These are phyloP conservation scores for Gliomastix tumulicola DNA, from an alignment of 2,329 filamentous ascomycete species.

Conservation along the genomic window DNA sequence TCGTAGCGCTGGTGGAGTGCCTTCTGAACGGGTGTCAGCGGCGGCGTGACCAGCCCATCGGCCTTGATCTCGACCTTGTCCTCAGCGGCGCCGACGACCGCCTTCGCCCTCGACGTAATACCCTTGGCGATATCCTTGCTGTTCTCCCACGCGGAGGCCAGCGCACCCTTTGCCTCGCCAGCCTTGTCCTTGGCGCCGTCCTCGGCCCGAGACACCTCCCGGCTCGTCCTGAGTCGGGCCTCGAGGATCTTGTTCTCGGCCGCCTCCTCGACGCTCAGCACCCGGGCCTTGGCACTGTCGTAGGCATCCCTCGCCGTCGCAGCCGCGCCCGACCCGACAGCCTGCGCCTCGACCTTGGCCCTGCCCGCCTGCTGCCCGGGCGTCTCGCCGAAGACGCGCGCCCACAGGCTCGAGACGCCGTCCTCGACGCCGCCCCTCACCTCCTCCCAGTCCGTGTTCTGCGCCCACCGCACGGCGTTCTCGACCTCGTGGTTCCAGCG, in stretches of 20 bases:
- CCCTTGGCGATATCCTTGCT: constrained; percentile 33
- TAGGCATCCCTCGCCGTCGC: constrained; percentile 28
- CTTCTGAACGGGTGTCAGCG: constrained; percentile 33
- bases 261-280: constrained; percentile 15
- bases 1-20: constrained; percentile 46
- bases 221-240: constrained; percentile 13
- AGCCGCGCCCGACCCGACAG: constrained; percentile 21
- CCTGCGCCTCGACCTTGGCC: constrained; percentile 19
- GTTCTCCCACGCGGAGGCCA: constrained; percentile 29
- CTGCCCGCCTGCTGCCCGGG: constrained; percentile 16
- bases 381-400: constrained; percentile 24
- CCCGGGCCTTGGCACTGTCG: constrained; percentile 17
- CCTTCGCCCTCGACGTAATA: constrained; percentile 27
- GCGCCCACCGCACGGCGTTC: constrained; percentile 56
- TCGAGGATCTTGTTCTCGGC: constrained; percentile 17
- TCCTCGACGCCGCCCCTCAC: constrained; percentile 53
- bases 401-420: constrained; percentile 36
- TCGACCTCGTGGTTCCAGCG: constrained; percentile 72
- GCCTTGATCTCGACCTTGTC: constrained; percentile 23
- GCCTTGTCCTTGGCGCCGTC: constrained; percentile 17
- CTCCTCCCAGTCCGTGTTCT: constrained; percentile 58
- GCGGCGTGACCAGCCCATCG: constrained; percentile 13
- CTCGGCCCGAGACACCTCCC: constrained; percentile 12
- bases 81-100: constrained; percentile 24
- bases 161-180: constrained; percentile 25